A percentile compares a stretch with the other conserved stretches of the same genome.
Evolutionary conservation across 371 early-diverging fungal genomes (phyloP).

Genomic region (Mortierella sp.): DNA sequence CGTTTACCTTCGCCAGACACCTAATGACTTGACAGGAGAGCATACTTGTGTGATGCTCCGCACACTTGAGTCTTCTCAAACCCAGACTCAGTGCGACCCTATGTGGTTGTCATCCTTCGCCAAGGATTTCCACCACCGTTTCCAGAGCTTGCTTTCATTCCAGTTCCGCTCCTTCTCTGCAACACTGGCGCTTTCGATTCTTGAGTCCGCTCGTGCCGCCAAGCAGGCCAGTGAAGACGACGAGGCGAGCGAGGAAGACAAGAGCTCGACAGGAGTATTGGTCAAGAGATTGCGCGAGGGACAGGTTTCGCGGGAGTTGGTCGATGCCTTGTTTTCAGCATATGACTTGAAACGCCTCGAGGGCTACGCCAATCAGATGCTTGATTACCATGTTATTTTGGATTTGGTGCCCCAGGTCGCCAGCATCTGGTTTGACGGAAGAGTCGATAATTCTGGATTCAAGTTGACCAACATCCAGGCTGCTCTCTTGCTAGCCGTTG

Average conservation of each 20-base stretch:
- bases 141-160: conserved; percentile 88
- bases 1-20: conserved; percentile 96
- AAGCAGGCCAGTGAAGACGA: conserved; percentile 35
- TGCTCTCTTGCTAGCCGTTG: conserved; percentile 88
- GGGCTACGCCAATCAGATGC: conserved; percentile 92
- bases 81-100: conserved; percentile 65
- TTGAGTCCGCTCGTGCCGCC: conserved; percentile 78
- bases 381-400: conserved; percentile 97
- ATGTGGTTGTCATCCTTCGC: conserved; percentile 86
- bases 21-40: conserved; percentile 98
- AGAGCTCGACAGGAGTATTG: conserved; percentile 7
- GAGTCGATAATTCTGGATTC: conserved; percentile 64
- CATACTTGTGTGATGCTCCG: conserved; percentile 97
- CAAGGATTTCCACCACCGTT: conserved; percentile 90
- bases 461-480: conserved; percentile 90
- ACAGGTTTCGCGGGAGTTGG: conserved; percentile 62
- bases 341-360: conserved; percentile 96
- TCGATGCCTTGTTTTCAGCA: conserved; percentile 78
- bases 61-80: conserved; percentile 68
- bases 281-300: conserved; percentile 40
- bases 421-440: conserved; percentile 79
- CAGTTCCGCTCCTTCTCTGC: conserved; percentile 90
- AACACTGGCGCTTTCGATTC: conserved; percentile 83
- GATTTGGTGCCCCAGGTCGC: conserved; percentile 92
- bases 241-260: conserved; percentile 36